Base-by-base conservation (phyloP, 2,329 filamentous ascomycete genomes). In the Blastomyces silverae region DNA sequence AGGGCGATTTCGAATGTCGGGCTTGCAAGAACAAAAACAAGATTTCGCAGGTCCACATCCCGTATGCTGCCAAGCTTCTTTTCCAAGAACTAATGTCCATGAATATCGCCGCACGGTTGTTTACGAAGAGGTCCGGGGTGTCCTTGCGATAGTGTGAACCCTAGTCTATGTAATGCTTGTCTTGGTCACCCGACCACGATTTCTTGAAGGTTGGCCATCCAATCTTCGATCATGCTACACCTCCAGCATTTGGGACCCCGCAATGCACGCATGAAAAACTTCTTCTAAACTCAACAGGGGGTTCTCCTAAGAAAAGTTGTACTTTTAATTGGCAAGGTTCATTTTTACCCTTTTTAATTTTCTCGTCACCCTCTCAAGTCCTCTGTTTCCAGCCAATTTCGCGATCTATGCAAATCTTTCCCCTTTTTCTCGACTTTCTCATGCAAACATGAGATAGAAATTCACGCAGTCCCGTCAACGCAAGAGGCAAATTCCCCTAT, bases 1-100 rank as follows among this genome's bases (percentile, higher is more conserved):
- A 96, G 79, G 91, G 94, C 74, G 91, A 91, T 37, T 97, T 97
- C 75, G 93, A 97, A 78, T 99, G 94, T 79, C 87, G 94, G 64
- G 91, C 94, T 44, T 99, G 94, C 85, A 94, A 95, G 82, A 99
- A 99, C 84, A 97, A 97, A 85, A 97, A 93, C 68, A 92, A 91
- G 81, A 97, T 99, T 77, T 94, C 93, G 5, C 94, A 99, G 78
- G 89, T 99, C 64, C 91, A 97, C 76, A 96, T 99, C 69, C 94
- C 94, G 0, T 99, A 99, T 75, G 94, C 94, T 2, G 94, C 94
- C 67, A 99, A 99, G 82, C 84, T 99, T 61, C 86, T 99, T 61
- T 99, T 99, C 88, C 94, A 99, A 81, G 94, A 99, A 81, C 82
- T 99, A 70, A 91, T 92, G 75, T 89, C 92, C 61, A 99, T 99